Evolutionary conservation across 495 filamentous ascomycete species (phyloP).

Genomic region (Staphylotrichum tortipilum): DNA sequence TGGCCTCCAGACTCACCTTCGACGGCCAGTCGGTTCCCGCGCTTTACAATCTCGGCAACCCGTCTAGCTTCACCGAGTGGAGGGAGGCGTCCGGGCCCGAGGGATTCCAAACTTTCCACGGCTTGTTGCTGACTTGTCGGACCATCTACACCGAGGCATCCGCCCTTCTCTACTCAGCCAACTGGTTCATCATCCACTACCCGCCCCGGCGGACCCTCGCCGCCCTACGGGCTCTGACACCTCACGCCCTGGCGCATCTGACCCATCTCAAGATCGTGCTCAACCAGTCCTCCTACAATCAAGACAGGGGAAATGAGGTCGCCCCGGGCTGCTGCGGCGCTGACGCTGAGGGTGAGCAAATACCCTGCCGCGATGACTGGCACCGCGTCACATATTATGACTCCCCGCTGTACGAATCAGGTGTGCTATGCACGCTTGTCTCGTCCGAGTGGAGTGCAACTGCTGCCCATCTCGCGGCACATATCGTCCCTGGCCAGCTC

Average conservation of each 20-base stretch:
- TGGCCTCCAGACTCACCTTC: neutral
- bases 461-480: neutral
- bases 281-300: constrained; percentile 4
- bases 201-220: neutral
- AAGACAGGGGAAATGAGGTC: neutral
- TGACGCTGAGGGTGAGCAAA: too few species aligned
- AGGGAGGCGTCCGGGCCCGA: neutral
- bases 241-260: neutral
- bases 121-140: constrained; percentile 1
- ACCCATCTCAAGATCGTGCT: constrained; percentile 2
- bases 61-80: neutral
- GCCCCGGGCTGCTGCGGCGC: neutral
- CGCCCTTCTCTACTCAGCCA: neutral
- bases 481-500: neutral
- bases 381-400: neutral
- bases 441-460: neutral
- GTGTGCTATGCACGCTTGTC: neutral
- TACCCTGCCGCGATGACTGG: too few species aligned
- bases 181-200: constrained; percentile 4
- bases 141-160: constrained; percentile 4
- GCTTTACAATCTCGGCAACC: neutral
- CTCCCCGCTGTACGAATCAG: neutral
- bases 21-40: neutral
- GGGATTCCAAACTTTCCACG: neutral
- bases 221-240: neutral